These are phyloP conservation scores for Hygrophoropsis aurantiaca DNA, from an alignment of 768 basidiomycete genomes.

Conservation along the genomic window DNA sequence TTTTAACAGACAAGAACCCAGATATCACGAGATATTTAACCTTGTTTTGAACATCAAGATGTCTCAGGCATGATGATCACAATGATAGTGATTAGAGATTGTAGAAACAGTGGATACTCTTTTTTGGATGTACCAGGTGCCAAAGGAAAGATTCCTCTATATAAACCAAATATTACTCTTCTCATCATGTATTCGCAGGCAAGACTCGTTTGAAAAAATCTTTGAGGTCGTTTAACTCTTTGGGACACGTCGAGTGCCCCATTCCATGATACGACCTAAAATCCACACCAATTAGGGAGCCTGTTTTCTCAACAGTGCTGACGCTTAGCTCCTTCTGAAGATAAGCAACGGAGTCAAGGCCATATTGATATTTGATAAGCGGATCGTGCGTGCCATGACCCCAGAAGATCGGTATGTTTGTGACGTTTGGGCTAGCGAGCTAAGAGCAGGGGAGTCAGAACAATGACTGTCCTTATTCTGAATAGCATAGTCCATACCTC, in stretches of 20 bases:
- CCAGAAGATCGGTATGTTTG: constrained; percentile 78
- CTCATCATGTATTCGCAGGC: constrained; percentile 22
- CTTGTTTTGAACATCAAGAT: too few relatives aligned
- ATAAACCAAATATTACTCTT: too few relatives aligned
- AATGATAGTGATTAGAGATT: too few relatives aligned
- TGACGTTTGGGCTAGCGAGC: constrained; percentile 62
- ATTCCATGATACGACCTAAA: constrained; percentile 70
- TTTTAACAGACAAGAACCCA: too few relatives aligned
- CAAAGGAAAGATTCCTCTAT: too few relatives aligned
- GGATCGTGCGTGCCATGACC: constrained; percentile 81
- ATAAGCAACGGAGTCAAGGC: constrained; percentile 53
- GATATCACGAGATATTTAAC: too few relatives aligned
- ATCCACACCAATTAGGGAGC: constrained; percentile 50
- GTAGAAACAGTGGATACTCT: too few relatives aligned
- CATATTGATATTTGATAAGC: constrained; percentile 60
- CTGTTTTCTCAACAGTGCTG: constrained; percentile 16
- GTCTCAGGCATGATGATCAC: too few relatives aligned
- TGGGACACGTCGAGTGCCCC: constrained; percentile 60
- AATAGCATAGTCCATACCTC: constrained; percentile 43
- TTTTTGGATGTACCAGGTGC: too few relatives aligned
- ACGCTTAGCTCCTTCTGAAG: constrained; percentile 57
- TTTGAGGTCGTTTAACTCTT: constrained; percentile 71
- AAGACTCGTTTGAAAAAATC: constrained; percentile 67
- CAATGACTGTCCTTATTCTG: not conserved
- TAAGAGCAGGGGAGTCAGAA: constrained; percentile 26